phyloP scores from a whole-genome alignment of 2,329 filamentous ascomycete genomes.

The Fonsecaea pedrosoi region DNA sequence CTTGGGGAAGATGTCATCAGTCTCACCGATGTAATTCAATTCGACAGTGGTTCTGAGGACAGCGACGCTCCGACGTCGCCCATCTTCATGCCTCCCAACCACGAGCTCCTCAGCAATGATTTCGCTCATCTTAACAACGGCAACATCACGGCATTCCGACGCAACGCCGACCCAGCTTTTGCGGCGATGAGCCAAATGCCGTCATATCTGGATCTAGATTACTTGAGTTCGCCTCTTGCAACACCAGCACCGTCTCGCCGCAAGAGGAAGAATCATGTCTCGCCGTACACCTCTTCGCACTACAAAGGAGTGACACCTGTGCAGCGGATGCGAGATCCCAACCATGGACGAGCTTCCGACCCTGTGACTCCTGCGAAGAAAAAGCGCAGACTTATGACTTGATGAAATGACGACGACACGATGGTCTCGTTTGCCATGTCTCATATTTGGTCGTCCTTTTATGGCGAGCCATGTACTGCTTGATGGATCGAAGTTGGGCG shows the following conservation, averaged over 20 bases:
- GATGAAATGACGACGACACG: slow-evolving; percentile 34
- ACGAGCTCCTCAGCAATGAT: slow-evolving; percentile 28
- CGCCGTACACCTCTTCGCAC: slow-evolving; percentile 40
- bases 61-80: slow-evolving; percentile 51
- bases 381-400: slow-evolving; percentile 34
- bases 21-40: slow-evolving; percentile 75
- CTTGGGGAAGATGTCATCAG: slow-evolving; percentile 67
- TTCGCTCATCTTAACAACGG: slow-evolving; percentile 64
- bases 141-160: slow-evolving; percentile 79
- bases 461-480: slow-evolving; percentile 30
- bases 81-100: slow-evolving; percentile 49
- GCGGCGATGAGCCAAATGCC: slow-evolving; percentile 49
- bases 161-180: slow-evolving; percentile 57
- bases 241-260: slow-evolving; percentile 33
- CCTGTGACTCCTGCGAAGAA: slow-evolving; percentile 35
- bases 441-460: slow-evolving; percentile 15
- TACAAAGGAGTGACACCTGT: slow-evolving; percentile 41
- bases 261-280: slow-evolving; percentile 34
- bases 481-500: slow-evolving; percentile 25
- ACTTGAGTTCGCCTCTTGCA: slow-evolving; percentile 34
- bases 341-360: slow-evolving; percentile 34
- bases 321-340: slow-evolving; percentile 39
- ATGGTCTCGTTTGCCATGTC: slow-evolving; percentile 27
- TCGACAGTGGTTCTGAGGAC: slow-evolving; percentile 63
- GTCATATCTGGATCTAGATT: slow-evolving; percentile 48